Percentiles rank a stretch among this genome's conserved stretches.
phyloP scores from a whole-genome alignment of 176 grass and related monocot genomes.

The Metroxylon sagu region DNA sequence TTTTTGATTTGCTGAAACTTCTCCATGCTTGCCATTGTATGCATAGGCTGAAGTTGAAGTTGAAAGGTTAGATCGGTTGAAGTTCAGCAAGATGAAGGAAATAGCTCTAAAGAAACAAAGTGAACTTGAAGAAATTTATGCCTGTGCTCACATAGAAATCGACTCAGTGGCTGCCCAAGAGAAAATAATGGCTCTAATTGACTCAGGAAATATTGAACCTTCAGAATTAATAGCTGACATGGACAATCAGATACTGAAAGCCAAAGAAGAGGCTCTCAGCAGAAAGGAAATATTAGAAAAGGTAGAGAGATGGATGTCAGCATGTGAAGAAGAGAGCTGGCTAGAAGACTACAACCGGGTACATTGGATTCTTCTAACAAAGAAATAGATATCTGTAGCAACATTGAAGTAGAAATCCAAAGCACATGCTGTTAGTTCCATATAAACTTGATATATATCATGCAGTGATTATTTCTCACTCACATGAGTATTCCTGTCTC shows the following conservation, averaged over 20 bases:
- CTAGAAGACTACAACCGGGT: constrained; percentile 99
- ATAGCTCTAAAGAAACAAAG: constrained; percentile 89
- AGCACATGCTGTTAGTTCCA: no score
- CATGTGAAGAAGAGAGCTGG: constrained; percentile 98
- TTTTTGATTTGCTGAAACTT: constrained; percentile 4
- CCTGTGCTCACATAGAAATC: constrained; percentile 75
- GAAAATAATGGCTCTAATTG: constrained; percentile 72
- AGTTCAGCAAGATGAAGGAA: constrained; percentile 89
- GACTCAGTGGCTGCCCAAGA: constrained; percentile 66
- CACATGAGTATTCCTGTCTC: constrained; percentile 11
- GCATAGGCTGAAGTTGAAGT: constrained; percentile 66
- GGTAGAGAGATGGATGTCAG: constrained; percentile 95
- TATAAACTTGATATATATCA: no score
- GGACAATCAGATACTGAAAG: constrained; percentile 79
- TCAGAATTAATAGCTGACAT: constrained; percentile 94
- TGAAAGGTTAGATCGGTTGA: constrained; percentile 67
- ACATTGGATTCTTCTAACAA: not conserved
- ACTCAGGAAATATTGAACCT: constrained; percentile 82
- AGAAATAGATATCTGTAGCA: no score
- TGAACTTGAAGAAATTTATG: constrained; percentile 75
- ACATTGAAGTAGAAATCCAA: no score
- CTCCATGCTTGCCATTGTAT: constrained; percentile 8
- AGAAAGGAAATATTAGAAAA: constrained; percentile 98
- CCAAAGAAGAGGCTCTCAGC: constrained; percentile 93
- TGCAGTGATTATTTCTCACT: not conserved